Base-by-base conservation (phyloP, 345 rosid genomes). In the Punica granatum region DNA sequence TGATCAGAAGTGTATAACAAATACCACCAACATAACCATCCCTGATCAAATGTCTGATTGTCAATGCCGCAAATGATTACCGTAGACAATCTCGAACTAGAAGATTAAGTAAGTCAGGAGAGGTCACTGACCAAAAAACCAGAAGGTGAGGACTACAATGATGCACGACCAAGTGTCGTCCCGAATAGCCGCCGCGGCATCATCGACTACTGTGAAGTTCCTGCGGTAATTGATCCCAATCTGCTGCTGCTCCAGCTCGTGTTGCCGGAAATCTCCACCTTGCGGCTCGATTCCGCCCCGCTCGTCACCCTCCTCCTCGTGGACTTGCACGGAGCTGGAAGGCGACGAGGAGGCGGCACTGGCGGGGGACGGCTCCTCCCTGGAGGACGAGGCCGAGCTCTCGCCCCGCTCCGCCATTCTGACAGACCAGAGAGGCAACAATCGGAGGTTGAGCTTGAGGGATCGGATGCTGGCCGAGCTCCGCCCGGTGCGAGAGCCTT, bases 81-180 rank as follows among this genome's bases (percentile, higher is more conserved):
- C 42, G 28, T n/a, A n/a, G n/a, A n/a, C n/a, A 16, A 28, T 6
- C 3, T 46, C 36, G 12, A 66, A 51, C 37, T 30, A 56, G 32
- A 25, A 56, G 33, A 28, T 26, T 56, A 56, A 56, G 61, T 33
- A 56, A n/a, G 61, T 30, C 6, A 35, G 60, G 67, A 41, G 64
- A 25, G 33, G 30, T 28, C 53, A 73, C 93, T 35, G 63, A 94
- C 99, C 92, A 64, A 94, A 91, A 76, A 89, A 81, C 80, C 97
- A 94, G 78, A 94, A 91, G 49, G 97, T 89, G 72, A 88, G 83
- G 58, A 85, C 87, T 56, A 89, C 96, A 68, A 88, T 83, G 84
- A 88, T 73, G 80, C 93, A 91, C 70, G 96, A 83, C 90, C 98
- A 94, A 7, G 93, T 81, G 56, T 92, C 97, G 62, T 88, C 90